A percentile compares a stretch with the other conserved stretches of the same genome.
Evolutionary conservation across 2,329 filamentous ascomycete genomes (phyloP).

Genomic region (Beauveria australis): DNA sequence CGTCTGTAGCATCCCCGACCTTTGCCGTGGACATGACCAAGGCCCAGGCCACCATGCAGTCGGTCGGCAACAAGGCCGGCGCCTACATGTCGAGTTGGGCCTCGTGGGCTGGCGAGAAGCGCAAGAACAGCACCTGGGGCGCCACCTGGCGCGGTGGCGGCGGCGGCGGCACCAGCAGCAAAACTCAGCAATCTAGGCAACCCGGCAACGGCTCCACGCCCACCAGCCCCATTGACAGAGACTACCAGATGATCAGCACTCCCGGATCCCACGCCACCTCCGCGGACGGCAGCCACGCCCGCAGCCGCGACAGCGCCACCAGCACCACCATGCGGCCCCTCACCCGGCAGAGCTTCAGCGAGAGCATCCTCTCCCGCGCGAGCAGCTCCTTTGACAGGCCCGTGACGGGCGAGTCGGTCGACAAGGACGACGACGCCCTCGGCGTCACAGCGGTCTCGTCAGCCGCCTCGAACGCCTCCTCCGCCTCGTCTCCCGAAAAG

Average conservation of each 20-base stretch:
- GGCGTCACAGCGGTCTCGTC: constrained; percentile 8
- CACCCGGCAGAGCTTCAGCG: constrained; percentile 35
- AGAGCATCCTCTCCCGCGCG: constrained; percentile 35
- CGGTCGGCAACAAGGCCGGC: constrained; percentile 48
- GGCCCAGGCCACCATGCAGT: constrained; percentile 37
- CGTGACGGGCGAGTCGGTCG: constrained; percentile 12
- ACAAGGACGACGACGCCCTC: background rate
- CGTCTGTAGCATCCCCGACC: constrained; percentile 7
- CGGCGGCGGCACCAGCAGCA: constrained; percentile 21
- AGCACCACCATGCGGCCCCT: constrained; percentile 21
- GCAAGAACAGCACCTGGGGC: constrained; percentile 45
- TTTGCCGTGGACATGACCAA: constrained; percentile 27
- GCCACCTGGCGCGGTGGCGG: constrained; percentile 26
- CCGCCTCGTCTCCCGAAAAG: constrained; percentile 8
- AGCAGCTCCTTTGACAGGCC: constrained; percentile 20
- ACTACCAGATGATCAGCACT: constrained; percentile 28
- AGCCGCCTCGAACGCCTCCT: background rate
- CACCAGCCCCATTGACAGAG: constrained; percentile 29
- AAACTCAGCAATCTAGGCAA: constrained; percentile 21
- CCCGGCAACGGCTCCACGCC: constrained; percentile 26
- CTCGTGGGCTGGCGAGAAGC: constrained; percentile 66
- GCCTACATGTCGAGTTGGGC: constrained; percentile 64
- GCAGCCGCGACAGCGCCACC: constrained; percentile 10
- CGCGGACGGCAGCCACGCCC: constrained; percentile 19
- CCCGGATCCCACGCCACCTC: constrained; percentile 21